A percentile compares a stretch with the other conserved stretches of the same genome.
phyloP scores from a whole-genome alignment of 305 asterid species.

The Rubia balearica region DNA sequence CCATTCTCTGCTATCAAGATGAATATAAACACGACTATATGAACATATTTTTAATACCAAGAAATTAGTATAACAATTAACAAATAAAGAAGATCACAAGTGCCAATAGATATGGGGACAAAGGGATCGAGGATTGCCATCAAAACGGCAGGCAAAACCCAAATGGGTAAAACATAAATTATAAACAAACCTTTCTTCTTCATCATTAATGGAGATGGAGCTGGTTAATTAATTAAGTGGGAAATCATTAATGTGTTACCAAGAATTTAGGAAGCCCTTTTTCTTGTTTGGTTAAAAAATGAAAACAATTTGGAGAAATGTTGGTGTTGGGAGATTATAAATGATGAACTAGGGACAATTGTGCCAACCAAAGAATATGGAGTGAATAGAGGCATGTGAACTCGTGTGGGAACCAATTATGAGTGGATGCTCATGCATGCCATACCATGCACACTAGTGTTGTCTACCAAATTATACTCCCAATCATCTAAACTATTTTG shows the following conservation, averaged over 20 bases:
- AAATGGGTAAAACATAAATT: neutral
- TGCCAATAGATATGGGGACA: slow-evolving; percentile 43
- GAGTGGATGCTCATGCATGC: neutral
- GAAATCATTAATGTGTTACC: neutral
- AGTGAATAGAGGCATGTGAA: slow-evolving; percentile 7
- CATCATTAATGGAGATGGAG: neutral
- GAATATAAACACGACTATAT: too few species aligned
- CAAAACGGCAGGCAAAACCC: slow-evolving; percentile 27
- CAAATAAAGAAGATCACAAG: slow-evolving; percentile 21
- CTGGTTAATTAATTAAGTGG: neutral
- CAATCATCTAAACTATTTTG: too few species aligned
- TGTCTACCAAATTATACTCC: neutral
- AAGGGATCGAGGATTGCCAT: slow-evolving; percentile 31
- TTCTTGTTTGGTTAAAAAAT: neutral
- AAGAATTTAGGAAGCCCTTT: neutral
- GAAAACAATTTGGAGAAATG: neutral
- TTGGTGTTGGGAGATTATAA: neutral
- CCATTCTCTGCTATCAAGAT: too few species aligned
- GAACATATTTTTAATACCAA: neutral
- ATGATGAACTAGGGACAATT: neutral
- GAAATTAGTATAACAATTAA: neutral
- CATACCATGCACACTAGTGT: neutral
- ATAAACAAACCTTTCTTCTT: slow-evolving; percentile 8
- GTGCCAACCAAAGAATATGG: slow-evolving; percentile 2
- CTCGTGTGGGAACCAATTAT: slow-evolving; percentile 3